Conservation (phyloP, 2,329 filamentous ascomycete species). For the Talaromyces amestolkiae region DNA sequence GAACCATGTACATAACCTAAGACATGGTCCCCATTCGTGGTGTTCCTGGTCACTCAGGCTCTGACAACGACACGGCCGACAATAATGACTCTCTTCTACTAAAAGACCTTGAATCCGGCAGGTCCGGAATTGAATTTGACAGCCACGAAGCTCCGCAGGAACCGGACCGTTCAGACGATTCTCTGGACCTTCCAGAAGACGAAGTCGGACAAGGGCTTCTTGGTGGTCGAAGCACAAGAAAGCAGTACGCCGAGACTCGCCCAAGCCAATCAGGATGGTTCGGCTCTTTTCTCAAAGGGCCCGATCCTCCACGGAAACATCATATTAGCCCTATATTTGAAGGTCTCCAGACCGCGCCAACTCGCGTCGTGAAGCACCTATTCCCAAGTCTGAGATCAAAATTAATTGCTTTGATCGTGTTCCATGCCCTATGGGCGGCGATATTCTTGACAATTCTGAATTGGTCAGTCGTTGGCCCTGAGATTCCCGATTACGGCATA, state of each 20-base stretch:
- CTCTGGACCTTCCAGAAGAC: constrained; percentile 15
- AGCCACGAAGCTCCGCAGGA: constrained; percentile 8
- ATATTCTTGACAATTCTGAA: constrained; percentile 35
- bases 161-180: constrained; percentile 8
- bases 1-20: not conserved
- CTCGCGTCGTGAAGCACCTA: constrained; percentile 31
- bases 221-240: constrained; percentile 6
- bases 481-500: constrained; percentile 34
- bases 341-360: constrained; percentile 34
- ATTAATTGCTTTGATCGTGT: constrained; percentile 27
- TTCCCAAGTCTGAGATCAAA: constrained; percentile 28
- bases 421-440: constrained; percentile 32
- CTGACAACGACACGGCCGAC: not conserved
- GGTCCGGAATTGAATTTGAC: constrained; percentile 3
- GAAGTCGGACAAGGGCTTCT: constrained; percentile 14
- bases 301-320: constrained; percentile 33
- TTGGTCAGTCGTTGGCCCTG: constrained; percentile 30
- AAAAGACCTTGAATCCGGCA: constrained; percentile 20
- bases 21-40: constrained; percentile 1
- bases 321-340: constrained; percentile 35
- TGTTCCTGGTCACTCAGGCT: not conserved
- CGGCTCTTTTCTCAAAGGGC: constrained; percentile 31
- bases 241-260: not conserved
- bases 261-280: not conserved
- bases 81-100: not conserved